Base-by-base conservation (phyloP, 306 rosid genomes). In the Pterocarpus santalinus region DNA sequence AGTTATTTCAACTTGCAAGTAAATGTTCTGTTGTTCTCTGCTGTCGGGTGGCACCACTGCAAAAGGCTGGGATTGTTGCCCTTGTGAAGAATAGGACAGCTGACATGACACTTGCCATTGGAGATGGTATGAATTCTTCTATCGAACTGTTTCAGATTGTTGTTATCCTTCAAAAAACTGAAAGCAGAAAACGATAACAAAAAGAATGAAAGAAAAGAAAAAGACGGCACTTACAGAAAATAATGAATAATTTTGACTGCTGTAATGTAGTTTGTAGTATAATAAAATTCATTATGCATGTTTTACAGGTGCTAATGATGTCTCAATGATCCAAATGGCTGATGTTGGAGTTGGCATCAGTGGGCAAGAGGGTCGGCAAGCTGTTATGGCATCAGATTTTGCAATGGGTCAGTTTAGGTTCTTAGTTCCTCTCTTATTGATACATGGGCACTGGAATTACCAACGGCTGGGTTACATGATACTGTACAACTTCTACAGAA, bases 281-380 rank as follows among this genome's bases (percentile, higher is more conserved):
- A 69, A 60, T 67, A 49, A 49, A 63, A 17, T 44, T 66, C 69
- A 12, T 65, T 36, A 32, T 78, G 73, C 77, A 39, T 68, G 30
- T 47, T 65, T 34, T 30, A 34, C 84, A 93, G 99, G 99, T 73
- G 99, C 99, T 62, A 95, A 95, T 85, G 99, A 95, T 51, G 99
- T 93, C 73, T 93, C 99, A 22, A 95, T 95, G 99, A 95, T 95
- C 79, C 98, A 95, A 90, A 95, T 88, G 98, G 99, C 99, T 86
- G 98, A 93, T 86, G 97, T 95, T 68, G 99, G 99, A 66, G 94
- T 95, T 36, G 99, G 99, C 44, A 95, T 95, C 76, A 95, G 99
- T 81, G 99, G 99, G 77, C 96, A 93, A 76, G 99, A 95, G 82
- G 99, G 99, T 79, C 86, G 99, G 53, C 98, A 95, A 89, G 99